Percentiles rank a stretch among this genome's conserved stretches.
phyloP scores from a whole-genome alignment of 2,329 filamentous ascomycete species.

The Claviceps quebecensis region DNA sequence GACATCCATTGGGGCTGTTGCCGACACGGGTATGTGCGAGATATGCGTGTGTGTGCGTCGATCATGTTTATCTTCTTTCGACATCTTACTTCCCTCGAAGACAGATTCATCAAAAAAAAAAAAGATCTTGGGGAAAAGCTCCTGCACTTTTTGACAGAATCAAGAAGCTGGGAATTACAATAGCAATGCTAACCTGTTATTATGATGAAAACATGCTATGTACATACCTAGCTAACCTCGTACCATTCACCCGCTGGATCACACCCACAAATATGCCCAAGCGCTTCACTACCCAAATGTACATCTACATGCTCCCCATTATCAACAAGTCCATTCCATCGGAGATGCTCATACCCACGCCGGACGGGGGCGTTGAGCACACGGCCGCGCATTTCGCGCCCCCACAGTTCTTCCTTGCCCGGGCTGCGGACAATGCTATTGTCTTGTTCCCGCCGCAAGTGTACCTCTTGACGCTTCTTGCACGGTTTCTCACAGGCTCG shows the following conservation, averaged over 20 bases:
- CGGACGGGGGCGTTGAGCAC: slow-evolving; percentile 52
- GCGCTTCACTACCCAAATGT: slow-evolving; percentile 93
- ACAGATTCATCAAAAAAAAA: not conserved
- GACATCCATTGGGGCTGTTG: slow-evolving; percentile 36
- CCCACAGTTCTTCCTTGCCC: slow-evolving; percentile 52
- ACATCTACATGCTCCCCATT: slow-evolving; percentile 71
- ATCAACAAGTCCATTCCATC: slow-evolving; percentile 23
- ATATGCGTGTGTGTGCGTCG: too few species aligned
- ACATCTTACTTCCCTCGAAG: not conserved
- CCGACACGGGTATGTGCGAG: slow-evolving; percentile 46
- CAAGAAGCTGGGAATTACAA: too few species aligned
- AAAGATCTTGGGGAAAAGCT: not conserved
- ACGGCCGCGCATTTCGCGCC: slow-evolving; percentile 69
- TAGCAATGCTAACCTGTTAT: not conserved
- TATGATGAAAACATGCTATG: slow-evolving; percentile 11
- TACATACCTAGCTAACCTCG: slow-evolving; percentile 39
- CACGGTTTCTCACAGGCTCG: slow-evolving; percentile 33
- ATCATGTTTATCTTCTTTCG: not conserved
- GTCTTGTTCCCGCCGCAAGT: slow-evolving; percentile 86
- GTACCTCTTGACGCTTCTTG: slow-evolving; percentile 51
- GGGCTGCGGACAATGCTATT: slow-evolving; percentile 50
- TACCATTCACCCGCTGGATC: slow-evolving; percentile 85
- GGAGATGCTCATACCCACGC: slow-evolving; percentile 49
- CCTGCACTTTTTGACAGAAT: too few species aligned
- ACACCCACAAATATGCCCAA: slow-evolving; percentile 61